Conservation (phyloP, 345 rosid species). For the Sapria himalayana region DNA sequence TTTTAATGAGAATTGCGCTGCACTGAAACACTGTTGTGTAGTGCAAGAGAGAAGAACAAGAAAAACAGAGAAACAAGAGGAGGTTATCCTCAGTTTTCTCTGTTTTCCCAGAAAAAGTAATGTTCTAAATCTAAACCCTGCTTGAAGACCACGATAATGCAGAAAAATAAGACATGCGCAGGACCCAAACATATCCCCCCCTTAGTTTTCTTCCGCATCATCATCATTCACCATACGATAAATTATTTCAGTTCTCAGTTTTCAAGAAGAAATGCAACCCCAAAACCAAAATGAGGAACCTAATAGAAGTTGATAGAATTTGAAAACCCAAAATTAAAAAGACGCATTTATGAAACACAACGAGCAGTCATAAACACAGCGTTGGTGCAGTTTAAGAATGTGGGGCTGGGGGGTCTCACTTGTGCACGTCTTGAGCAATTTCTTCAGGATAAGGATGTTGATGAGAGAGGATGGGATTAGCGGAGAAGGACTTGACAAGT, state of each 20-base stretch:
- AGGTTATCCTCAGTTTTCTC: too few relatives aligned
- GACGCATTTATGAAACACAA: neutral
- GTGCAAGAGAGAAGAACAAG: too few relatives aligned
- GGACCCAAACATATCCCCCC: too few relatives aligned
- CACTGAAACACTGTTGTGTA: too few relatives aligned
- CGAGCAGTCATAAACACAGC: neutral
- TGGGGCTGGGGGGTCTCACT: constrained; percentile 12
- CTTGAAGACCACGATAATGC: too few relatives aligned
- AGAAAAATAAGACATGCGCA: too few relatives aligned
- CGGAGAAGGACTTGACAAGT: constrained; percentile 4
- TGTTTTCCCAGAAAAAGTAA: too few relatives aligned
- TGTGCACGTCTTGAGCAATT: constrained; percentile 26
- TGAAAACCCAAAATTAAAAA: neutral
- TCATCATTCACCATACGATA: neutral
- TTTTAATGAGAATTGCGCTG: too few relatives aligned
- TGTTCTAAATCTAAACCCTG: too few relatives aligned
- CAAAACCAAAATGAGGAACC: neutral
- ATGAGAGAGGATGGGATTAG: constrained; percentile 29
- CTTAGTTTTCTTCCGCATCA: too few relatives aligned
- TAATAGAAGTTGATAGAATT: neutral
- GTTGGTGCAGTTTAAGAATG: neutral
- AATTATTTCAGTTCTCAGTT: neutral
- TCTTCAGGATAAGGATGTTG: constrained; percentile 44
- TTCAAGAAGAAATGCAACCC: neutral
- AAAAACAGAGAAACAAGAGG: too few relatives aligned